Conservation (phyloP, 345 rosid genomes). For the Kandelia obovata region DNA sequence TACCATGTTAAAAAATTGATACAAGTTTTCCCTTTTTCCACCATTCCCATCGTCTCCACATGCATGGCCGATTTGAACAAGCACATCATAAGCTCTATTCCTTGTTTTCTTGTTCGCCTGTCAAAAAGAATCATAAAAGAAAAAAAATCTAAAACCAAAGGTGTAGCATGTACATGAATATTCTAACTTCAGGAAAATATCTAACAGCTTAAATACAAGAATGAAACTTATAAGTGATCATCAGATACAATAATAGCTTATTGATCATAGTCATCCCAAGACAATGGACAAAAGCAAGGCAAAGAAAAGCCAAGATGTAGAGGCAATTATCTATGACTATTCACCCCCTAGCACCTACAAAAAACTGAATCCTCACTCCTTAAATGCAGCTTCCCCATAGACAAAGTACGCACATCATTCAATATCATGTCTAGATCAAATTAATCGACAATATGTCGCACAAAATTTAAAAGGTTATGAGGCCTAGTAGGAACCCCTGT, state of each 20-base stretch:
- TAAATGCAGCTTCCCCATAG: background rate
- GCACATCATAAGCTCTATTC: slow-evolving; percentile 88
- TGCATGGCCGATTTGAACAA: slow-evolving; percentile 90
- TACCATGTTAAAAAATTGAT: slow-evolving; percentile 82
- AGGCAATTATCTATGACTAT: too few relatives aligned
- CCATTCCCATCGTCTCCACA: slow-evolving; percentile 85
- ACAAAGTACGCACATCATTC: background rate
- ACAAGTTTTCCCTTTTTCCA: slow-evolving; percentile 69
- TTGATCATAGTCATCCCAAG: too few relatives aligned
- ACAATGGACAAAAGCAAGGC: background rate
- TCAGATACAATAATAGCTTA: background rate
- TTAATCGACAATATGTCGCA: too few relatives aligned
- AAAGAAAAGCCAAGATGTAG: background rate
- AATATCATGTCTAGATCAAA: background rate
- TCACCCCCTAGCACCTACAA: too few relatives aligned
- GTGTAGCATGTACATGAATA: background rate
- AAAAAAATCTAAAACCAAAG: background rate
- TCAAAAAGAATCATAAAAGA: slow-evolving; percentile 12
- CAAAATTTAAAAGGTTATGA: background rate
- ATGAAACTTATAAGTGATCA: background rate
- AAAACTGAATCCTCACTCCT: too few relatives aligned
- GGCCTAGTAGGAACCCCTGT: background rate
- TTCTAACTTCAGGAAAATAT: background rate
- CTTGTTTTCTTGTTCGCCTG: slow-evolving; percentile 92
- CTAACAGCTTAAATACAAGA: background rate